Evolutionary conservation across 306 rosid species (phyloP).

Genomic region (Canavalia ensiformis): DNA sequence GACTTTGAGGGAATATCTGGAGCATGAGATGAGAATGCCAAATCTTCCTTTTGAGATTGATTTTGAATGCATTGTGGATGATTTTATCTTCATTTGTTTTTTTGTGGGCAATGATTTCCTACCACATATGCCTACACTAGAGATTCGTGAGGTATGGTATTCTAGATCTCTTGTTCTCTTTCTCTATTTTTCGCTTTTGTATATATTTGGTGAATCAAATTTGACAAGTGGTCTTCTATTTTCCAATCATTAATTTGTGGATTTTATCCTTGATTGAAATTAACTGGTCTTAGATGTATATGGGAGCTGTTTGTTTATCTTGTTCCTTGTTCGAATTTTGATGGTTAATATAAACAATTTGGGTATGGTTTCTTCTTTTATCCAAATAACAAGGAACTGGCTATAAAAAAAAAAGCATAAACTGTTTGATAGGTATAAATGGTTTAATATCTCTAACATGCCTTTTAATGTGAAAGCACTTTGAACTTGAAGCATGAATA

Average conservation of each 20-base stretch:
- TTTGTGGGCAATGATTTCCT: constrained; percentile 98
- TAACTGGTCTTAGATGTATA: not conserved
- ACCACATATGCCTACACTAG: constrained; percentile 98
- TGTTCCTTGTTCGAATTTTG: not conserved
- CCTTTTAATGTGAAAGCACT: not conserved
- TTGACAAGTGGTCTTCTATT: not conserved
- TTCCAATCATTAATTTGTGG: constrained; percentile 3
- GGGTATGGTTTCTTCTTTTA: constrained; percentile 4
- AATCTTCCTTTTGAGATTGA: constrained; percentile 76
- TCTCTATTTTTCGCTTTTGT: not conserved
- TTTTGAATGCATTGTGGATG: constrained; percentile 91
- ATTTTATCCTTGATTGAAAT: constrained; percentile 17
- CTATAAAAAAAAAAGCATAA: not conserved
- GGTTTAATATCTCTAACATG: not conserved
- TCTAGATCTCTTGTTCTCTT: constrained; percentile 19
- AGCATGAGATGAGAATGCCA: constrained; percentile 81
- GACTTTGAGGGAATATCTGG: constrained; percentile 96
- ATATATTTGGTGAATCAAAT: constrained; percentile 11
- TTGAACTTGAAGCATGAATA: constrained; percentile 14
- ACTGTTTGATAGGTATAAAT: not conserved
- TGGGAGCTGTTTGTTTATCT: not conserved
- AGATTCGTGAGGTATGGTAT: constrained; percentile 89
- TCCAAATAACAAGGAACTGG: not conserved
- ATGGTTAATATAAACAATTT: constrained; percentile 1
- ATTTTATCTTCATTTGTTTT: constrained; percentile 94